Percentiles rank a stretch among this genome's conserved stretches.
Conservation (phyloP, 352 stramenopile genomes). For the Phytophthora brassicae region DNA sequence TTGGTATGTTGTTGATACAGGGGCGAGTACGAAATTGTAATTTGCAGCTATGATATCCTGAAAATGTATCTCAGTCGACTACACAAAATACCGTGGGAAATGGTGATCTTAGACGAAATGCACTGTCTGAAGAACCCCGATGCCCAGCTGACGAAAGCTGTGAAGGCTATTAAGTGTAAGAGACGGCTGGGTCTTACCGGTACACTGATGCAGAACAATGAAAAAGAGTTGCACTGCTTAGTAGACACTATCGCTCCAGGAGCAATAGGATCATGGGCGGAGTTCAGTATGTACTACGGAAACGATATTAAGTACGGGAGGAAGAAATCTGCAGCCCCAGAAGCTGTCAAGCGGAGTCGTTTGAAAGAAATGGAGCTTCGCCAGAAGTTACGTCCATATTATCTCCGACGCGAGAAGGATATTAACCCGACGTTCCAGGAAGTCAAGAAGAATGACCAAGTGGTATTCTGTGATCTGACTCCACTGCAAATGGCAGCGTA, state of each 20-base stretch:
- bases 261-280: constrained; percentile 58
- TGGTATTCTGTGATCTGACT: constrained; percentile 82
- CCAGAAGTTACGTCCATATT: constrained; percentile 58
- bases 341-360: constrained; percentile 57
- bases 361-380: constrained; percentile 76
- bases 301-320: constrained; percentile 84
- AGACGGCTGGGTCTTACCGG: constrained; percentile 87
- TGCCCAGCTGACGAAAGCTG: constrained; percentile 88
- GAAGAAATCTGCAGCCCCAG: constrained; percentile 71
- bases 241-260: constrained; percentile 72
- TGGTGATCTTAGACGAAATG: constrained; percentile 98
- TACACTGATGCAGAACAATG: constrained; percentile 89
- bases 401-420: constrained; percentile 72
- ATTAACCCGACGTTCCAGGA: constrained; percentile 72
- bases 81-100: constrained; percentile 87
- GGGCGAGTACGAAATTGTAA: constrained; percentile 76
- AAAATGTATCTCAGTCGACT: constrained; percentile 87
- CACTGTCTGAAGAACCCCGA: constrained; percentile 98
- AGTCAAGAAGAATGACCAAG: constrained; percentile 76
- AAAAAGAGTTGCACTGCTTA: constrained; percentile 80
- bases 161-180: constrained; percentile 63
- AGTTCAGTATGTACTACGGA: constrained; percentile 80
- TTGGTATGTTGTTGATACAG: constrained; percentile 25
- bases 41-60: constrained; percentile 90
- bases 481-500: constrained; percentile 70